A percentile compares a stretch with the other conserved stretches of the same genome.
Evolutionary conservation across 257 asterid genomes (phyloP).

Genomic region (Ballota nigra): DNA sequence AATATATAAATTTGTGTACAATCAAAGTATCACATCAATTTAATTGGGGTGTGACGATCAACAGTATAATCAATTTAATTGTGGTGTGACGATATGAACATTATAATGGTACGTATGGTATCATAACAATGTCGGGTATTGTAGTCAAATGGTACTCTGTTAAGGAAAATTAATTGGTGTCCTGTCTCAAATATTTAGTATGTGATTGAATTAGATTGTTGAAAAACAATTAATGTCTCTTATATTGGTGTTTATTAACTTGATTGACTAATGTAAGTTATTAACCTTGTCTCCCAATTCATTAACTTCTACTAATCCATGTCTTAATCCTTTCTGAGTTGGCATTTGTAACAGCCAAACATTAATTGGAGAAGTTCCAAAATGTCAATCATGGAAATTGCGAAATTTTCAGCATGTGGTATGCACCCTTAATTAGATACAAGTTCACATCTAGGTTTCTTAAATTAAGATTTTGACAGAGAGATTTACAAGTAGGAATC

Average conservation of each 20-base stretch:
- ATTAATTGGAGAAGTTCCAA: slow-evolving; percentile 2
- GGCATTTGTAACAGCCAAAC: slow-evolving; percentile 24
- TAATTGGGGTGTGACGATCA: not conserved
- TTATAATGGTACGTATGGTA: not conserved
- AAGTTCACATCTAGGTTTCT: slow-evolving; percentile 8
- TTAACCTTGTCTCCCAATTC: slow-evolving; percentile 19
- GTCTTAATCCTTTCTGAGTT: slow-evolving; percentile 13
- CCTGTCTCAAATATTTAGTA: not conserved
- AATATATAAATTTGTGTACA: not conserved
- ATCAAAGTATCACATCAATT: not conserved
- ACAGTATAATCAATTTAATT: not conserved
- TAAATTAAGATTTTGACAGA: slow-evolving; percentile 21
- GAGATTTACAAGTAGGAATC: not conserved
- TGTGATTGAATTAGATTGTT: not conserved
- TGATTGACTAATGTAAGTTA: not conserved
- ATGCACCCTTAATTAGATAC: slow-evolving; percentile 28
- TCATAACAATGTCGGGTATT: not conserved
- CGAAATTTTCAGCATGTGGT: slow-evolving; percentile 24
- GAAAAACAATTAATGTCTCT: slow-evolving; percentile 2
- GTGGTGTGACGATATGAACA: not conserved
- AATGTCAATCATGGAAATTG: slow-evolving; percentile 26
- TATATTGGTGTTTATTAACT: no score
- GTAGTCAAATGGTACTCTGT: not conserved
- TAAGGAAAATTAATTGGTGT: not conserved
- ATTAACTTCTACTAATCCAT: not conserved